Evolutionary conservation across 495 filamentous ascomycete species (phyloP).

Genomic region (Penicillium samsonianum): DNA sequence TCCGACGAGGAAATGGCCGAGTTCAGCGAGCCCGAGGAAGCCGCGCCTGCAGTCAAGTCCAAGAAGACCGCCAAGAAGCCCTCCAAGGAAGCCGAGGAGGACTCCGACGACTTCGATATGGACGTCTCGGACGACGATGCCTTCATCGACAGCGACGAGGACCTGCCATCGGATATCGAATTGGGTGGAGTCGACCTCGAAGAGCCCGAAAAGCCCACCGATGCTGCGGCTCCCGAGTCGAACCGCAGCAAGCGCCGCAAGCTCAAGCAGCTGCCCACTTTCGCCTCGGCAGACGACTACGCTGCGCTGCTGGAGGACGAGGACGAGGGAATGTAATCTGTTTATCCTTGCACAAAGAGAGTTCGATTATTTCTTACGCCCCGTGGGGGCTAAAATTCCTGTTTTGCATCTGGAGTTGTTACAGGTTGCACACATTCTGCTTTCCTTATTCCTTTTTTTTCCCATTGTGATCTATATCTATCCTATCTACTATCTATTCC

Average conservation of each 20-base stretch:
- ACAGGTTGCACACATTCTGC: constrained; percentile 3
- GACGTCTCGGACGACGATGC: constrained; percentile 55
- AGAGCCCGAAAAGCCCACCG: constrained; percentile 33
- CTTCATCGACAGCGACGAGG: constrained; percentile 55
- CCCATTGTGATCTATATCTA: constrained; percentile 8
- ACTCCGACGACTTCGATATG: constrained; percentile 54
- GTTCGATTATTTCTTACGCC: constrained; percentile 7
- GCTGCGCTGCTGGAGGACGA: constrained; percentile 79
- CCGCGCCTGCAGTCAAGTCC: constrained; percentile 26
- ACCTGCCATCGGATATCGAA: constrained; percentile 56
- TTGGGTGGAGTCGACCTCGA: constrained; percentile 36
- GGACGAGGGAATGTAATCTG: constrained; percentile 57
- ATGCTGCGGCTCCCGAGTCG: constrained; percentile 40
- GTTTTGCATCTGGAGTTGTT: constrained; percentile 16
- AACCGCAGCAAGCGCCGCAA: constrained; percentile 74
- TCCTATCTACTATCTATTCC: not conserved
- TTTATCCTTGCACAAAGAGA: not conserved
- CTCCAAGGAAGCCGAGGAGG: constrained; percentile 44
- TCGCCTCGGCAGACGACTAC: constrained; percentile 92
- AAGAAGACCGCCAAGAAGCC: constrained; percentile 46
- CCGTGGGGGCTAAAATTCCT: constrained; percentile 14
- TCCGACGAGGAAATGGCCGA: constrained; percentile 50
- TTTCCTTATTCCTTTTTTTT: constrained; percentile 1
- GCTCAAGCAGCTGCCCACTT: constrained; percentile 84
- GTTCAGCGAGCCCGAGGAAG: constrained; percentile 21